These are phyloP conservation scores for Geoglossum cookeanum DNA, from an alignment of 2,329 filamentous ascomycete genomes.

Conservation along the genomic window DNA sequence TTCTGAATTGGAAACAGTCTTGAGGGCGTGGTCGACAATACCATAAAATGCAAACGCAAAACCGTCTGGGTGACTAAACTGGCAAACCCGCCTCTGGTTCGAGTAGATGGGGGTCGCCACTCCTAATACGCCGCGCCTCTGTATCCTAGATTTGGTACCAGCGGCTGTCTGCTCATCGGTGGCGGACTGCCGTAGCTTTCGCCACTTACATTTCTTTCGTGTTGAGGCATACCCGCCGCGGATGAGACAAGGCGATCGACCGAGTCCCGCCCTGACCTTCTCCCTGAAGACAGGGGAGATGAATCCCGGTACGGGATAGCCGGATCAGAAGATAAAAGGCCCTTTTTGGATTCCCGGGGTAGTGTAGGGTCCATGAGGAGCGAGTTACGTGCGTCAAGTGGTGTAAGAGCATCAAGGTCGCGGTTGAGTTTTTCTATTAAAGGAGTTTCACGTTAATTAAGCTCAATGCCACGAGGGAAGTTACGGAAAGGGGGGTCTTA, in stretches of 20 bases:
- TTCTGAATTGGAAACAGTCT: not conserved
- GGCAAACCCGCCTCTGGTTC: too few relatives aligned
- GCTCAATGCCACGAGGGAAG: not conserved
- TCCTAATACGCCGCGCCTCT: not conserved
- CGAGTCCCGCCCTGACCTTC: not conserved
- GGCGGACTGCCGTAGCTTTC: not conserved
- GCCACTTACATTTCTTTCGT: not conserved
- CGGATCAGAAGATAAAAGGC: not conserved
- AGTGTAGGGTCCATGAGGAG: conserved; percentile 46
- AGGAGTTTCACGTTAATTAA: not conserved
- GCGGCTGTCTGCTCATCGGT: not conserved
- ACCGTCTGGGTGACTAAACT: not conserved
- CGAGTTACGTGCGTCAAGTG: conserved; percentile 71
- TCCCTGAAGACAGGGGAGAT: not conserved
- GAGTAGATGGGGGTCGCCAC: not conserved
- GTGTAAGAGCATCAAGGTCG: conserved; percentile 66
- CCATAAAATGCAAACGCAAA: not conserved
- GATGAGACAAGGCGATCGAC: not conserved
- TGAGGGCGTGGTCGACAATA: not conserved
- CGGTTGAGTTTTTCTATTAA: conserved; percentile 53
- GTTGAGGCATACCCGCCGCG: not conserved
- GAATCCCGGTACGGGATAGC: not conserved
- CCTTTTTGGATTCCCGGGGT: not conserved
- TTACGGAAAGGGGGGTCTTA: conserved; percentile 28
- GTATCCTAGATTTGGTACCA: not conserved